Conservation (phyloP, 306 rosid genomes). For the Fragaria nilgerrensis region DNA sequence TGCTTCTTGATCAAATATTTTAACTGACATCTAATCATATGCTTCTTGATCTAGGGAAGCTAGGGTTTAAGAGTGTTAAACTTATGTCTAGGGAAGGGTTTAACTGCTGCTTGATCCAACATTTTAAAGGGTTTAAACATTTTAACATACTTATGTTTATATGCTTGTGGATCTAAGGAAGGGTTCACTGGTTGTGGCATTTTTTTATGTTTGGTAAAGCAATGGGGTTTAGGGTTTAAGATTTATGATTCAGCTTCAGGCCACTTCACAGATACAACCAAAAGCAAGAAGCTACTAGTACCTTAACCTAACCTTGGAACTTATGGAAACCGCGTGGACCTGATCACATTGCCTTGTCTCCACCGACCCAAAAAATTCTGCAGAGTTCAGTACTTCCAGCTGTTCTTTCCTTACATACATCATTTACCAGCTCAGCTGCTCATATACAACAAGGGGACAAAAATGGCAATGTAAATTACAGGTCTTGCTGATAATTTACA, state of each 20-base stretch:
- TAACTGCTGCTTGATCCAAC: not conserved
- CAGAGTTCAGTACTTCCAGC: not conserved
- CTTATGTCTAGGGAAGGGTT: not conserved
- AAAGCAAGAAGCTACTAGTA: conserved; percentile 22
- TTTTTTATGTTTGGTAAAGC: not conserved
- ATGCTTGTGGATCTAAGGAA: not conserved
- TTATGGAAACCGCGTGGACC: conserved; percentile 32
- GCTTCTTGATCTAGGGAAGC: too few species aligned
- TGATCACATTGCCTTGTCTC: conserved; percentile 12
- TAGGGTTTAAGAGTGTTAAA: not conserved
- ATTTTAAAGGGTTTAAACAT: not conserved
- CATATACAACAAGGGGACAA: not conserved
- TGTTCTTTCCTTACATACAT: conserved; percentile 19
- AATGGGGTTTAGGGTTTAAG: not conserved
- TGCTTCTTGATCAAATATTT: not conserved
- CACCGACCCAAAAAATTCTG: not conserved
- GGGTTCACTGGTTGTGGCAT: not conserved
- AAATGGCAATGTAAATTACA: not conserved
- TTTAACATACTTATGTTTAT: not conserved
- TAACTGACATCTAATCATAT: too few species aligned
- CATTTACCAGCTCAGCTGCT: not conserved
- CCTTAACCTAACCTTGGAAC: not conserved
- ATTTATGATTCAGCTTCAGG: not conserved
- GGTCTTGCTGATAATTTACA: not conserved
- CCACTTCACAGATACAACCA: conserved; percentile 12